Evolutionary conservation across 1,284 basidiomycete genomes (phyloP).

Genomic region (Cutaneotrichosporon mucoides): DNA sequence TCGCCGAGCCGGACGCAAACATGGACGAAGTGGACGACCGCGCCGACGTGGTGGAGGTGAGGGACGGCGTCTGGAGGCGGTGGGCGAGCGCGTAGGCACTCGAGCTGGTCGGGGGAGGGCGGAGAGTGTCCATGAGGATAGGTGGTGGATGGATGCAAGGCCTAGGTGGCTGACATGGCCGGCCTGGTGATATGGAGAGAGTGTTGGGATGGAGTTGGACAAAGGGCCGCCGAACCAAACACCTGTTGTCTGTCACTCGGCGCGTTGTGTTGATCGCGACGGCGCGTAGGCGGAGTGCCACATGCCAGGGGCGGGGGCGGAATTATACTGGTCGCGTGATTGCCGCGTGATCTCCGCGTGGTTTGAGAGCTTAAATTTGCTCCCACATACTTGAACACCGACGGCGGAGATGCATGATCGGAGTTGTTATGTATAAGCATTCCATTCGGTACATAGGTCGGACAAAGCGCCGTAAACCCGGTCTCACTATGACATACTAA

Average conservation of each 20-base stretch:
- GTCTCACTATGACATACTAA: neutral
- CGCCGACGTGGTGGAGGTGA: constrained; percentile 9
- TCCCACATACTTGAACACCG: neutral
- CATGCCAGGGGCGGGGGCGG: neutral
- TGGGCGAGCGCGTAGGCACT: constrained; percentile 1
- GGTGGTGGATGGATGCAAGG: neutral
- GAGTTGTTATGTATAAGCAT: neutral
- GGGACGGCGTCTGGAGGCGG: constrained; percentile 9
- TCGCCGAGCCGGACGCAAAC: constrained; percentile 3
- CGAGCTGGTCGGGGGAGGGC: neutral
- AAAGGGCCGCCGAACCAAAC: constrained; percentile 1
- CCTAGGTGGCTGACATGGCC: constrained; percentile 1
- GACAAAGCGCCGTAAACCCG: neutral
- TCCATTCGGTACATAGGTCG: neutral
- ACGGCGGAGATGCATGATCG: neutral
- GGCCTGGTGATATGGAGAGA: neutral
- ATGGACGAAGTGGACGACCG: constrained; percentile 13
- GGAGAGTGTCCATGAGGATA: neutral
- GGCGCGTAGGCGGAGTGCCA: neutral
- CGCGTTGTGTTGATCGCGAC: neutral
- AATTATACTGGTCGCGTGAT: neutral
- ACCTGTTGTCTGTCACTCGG: neutral
- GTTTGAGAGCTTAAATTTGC: neutral
- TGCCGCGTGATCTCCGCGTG: neutral
- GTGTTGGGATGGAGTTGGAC: neutral